phyloP scores from a whole-genome alignment of 768 basidiomycete species.

The Suillus fuscotomentosus region DNA sequence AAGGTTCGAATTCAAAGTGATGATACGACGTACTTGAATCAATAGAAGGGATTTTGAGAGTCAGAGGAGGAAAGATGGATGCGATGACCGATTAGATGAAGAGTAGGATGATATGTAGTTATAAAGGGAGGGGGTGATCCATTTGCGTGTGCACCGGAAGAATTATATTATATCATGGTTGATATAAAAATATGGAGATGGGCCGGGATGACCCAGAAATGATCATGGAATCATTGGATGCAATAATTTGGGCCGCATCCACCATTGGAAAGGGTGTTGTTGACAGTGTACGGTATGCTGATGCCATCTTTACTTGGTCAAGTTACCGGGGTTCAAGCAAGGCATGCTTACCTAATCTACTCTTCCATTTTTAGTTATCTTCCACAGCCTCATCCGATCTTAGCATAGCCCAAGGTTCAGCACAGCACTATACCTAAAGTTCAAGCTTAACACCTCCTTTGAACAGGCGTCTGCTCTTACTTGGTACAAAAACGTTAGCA shows the following conservation, averaged over 20 bases:
- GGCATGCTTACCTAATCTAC: not conserved
- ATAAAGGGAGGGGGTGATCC: not conserved
- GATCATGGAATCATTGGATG: conserved; percentile 2
- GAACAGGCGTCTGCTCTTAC: no score
- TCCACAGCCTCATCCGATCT: not conserved
- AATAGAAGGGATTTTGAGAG: not conserved
- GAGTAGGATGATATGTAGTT: not conserved
- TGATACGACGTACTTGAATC: not conserved
- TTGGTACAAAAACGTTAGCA: no score
- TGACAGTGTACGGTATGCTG: not conserved
- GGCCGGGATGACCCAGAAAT: not conserved
- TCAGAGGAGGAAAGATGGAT: not conserved
- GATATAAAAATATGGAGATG: not conserved
- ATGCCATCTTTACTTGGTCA: not conserved
- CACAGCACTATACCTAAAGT: not conserved
- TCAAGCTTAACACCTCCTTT: no score
- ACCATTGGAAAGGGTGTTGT: not conserved
- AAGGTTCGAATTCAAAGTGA: not conserved
- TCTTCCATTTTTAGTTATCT: not conserved
- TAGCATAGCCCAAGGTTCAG: not conserved
- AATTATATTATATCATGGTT: conserved; percentile 2
- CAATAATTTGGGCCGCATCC: not conserved
- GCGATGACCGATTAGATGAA: conserved; percentile 2
- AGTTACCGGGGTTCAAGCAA: not conserved
- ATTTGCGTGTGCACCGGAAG: conserved; percentile 2